These are phyloP conservation scores for Pichia sp. DNA, from an alignment of 1,139 yeast species.

Conservation along the genomic window DNA sequence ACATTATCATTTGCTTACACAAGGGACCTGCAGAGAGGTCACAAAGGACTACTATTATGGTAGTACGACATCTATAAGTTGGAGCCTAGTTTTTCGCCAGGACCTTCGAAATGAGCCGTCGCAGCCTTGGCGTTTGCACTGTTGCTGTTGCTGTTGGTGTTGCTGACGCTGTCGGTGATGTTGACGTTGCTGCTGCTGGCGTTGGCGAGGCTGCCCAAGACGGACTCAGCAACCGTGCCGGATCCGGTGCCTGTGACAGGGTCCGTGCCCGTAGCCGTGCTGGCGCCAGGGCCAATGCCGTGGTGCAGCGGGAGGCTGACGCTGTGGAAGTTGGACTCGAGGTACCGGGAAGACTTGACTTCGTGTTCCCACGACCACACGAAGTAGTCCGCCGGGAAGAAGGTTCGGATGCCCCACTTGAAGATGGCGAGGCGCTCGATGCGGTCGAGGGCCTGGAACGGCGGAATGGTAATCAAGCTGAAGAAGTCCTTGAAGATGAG, in stretches of 20 bases:
- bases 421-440: constrained; percentile 44
- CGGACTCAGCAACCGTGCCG: neutral
- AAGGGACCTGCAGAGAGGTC: no score
- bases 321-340: neutral
- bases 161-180: neutral
- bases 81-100: constrained; percentile 18
- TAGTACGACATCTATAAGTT: constrained; percentile 1
- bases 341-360: constrained; percentile 20
- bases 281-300: neutral
- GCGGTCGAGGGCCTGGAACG: constrained; percentile 59
- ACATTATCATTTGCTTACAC: neutral
- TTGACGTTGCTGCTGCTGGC: neutral
- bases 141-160: neutral
- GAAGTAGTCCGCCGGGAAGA: constrained; percentile 12
- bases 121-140: neutral
- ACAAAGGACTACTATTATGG: neutral
- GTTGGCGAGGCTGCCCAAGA: no score
- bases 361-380: constrained; percentile 24
- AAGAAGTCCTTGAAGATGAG: constrained; percentile 55
- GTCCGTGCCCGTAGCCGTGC: no score
- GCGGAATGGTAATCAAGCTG: constrained; percentile 53
- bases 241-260: no score
- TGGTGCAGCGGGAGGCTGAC: constrained; percentile 20
- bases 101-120: constrained; percentile 12
- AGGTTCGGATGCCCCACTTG: constrained; percentile 7